Percentiles rank a stretch among this genome's conserved stretches.
These are phyloP conservation scores for Saturnispora silvae DNA, from an alignment of 805 yeast species.

Conservation along the genomic window DNA sequence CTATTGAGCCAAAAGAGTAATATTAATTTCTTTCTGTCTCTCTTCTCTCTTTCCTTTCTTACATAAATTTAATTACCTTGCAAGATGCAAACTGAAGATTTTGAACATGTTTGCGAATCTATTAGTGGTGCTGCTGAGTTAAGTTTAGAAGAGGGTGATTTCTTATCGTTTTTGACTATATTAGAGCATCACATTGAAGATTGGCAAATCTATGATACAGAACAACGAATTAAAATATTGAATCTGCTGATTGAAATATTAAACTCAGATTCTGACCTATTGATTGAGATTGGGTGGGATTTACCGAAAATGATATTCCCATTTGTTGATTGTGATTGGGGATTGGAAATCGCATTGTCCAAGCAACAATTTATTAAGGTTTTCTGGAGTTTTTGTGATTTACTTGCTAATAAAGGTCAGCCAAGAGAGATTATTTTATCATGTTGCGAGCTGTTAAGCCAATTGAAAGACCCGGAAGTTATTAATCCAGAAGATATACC, in stretches of 20 bases:
- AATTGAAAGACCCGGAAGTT: slow-evolving; percentile 19
- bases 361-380: slow-evolving; percentile 28
- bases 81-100: not conserved
- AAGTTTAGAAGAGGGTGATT: slow-evolving; percentile 42
- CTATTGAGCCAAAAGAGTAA: no score
- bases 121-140: slow-evolving; percentile 22
- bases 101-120: slow-evolving; percentile 2
- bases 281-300: slow-evolving; percentile 82
- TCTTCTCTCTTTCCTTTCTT: no score
- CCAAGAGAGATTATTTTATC: slow-evolving; percentile 72
- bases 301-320: slow-evolving; percentile 58
- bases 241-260: slow-evolving; percentile 35
- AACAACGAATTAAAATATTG: slow-evolving; percentile 43
- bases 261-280: slow-evolving; percentile 35
- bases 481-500: not conserved
- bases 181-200: slow-evolving; percentile 51
- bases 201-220: slow-evolving; percentile 33
- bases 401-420: slow-evolving; percentile 60
- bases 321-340: slow-evolving; percentile 36
- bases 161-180: slow-evolving; percentile 59
- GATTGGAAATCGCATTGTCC: slow-evolving; percentile 22
- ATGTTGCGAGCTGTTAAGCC: slow-evolving; percentile 51
- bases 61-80: no score
- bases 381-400: slow-evolving; percentile 43
- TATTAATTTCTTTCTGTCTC: no score